These are phyloP conservation scores for Pleurozium schreberi DNA, from an alignment of 225 moss, liverwort and hornwort genomes.

Conservation along the genomic window DNA sequence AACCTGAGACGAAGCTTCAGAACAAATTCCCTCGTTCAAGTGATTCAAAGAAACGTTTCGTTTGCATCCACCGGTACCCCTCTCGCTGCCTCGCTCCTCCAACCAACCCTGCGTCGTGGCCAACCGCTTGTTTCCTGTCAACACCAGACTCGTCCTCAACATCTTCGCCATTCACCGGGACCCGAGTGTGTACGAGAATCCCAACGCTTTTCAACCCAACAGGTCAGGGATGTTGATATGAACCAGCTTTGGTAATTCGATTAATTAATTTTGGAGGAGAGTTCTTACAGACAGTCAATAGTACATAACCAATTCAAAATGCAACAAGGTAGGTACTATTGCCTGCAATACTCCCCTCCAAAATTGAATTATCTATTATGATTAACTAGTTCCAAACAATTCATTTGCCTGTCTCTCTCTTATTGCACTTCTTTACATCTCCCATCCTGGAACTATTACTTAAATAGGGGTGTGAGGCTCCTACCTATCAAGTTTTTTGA, in stretches of 20 bases:
- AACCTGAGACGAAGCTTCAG: background rate
- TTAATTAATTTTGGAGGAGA: background rate
- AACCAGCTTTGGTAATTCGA: background rate
- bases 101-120: constrained; percentile 18
- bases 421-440: background rate
- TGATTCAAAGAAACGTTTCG: constrained; percentile 40
- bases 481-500: background rate
- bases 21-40: background rate
- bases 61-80: constrained; percentile 6
- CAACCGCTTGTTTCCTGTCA: constrained; percentile 36
- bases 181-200: constrained; percentile 20
- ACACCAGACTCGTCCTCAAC: constrained; percentile 51
- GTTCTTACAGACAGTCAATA: background rate
- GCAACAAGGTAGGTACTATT: background rate
- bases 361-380: background rate
- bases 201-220: constrained; percentile 30
- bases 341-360: background rate
- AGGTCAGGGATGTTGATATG: background rate
- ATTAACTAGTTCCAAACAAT: background rate
- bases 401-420: background rate
- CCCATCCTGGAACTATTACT: background rate
- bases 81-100: constrained; percentile 44
- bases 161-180: constrained; percentile 34
- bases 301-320: background rate
- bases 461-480: background rate